These are phyloP conservation scores for Sporothrix schenckii DNA, from an alignment of 2,329 filamentous ascomycete genomes.

Conservation along the genomic window DNA sequence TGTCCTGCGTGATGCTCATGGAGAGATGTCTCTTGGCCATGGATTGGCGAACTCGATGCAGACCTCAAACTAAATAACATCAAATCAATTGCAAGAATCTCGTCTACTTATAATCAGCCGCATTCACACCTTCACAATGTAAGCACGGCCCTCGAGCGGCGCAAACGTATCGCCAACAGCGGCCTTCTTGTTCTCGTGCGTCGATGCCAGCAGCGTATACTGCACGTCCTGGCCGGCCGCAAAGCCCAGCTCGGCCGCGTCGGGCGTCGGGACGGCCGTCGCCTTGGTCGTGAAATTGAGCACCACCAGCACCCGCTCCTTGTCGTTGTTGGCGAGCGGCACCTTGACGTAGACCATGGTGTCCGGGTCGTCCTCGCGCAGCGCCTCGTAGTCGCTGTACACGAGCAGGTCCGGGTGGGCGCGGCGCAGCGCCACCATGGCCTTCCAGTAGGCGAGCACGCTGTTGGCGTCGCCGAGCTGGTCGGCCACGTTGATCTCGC, in stretches of 20 bases:
- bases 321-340: constrained; percentile 30
- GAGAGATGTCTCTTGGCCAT: not conserved
- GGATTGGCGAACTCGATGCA: no score
- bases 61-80: no score
- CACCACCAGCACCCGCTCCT: constrained; percentile 33
- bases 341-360: constrained; percentile 52
- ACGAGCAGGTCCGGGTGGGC: constrained; percentile 62
- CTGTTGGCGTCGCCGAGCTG: constrained; percentile 51
- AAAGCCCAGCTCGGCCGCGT: constrained; percentile 33
- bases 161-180: not conserved
- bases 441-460: constrained; percentile 65
- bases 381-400: constrained; percentile 60
- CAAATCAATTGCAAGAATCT: no score
- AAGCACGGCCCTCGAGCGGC: not conserved
- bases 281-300: constrained; percentile 50
- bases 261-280: constrained; percentile 41
- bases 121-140: not conserved
- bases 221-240: not conserved
- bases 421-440: constrained; percentile 58
- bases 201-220: not conserved
- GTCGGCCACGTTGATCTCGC: constrained; percentile 56
- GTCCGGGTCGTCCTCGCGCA: constrained; percentile 52
- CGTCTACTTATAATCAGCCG: no score
- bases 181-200: not conserved
- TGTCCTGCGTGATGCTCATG: not conserved